These are phyloP conservation scores for Coix lacrymajobi DNA, from an alignment of 176 grass and related monocot species.

Conservation along the genomic window DNA sequence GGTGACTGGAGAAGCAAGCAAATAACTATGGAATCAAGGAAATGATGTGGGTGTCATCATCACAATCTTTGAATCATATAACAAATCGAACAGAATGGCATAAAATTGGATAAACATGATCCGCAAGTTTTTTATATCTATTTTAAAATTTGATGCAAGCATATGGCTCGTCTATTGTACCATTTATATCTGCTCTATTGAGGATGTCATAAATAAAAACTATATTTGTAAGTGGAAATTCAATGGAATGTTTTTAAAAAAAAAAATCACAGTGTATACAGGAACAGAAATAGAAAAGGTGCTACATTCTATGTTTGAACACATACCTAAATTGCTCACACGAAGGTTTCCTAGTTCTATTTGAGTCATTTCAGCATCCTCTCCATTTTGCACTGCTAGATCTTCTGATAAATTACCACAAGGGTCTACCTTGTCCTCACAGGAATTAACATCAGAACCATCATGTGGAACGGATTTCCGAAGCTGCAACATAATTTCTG, in stretches of 20 bases:
- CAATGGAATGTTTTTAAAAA: not conserved
- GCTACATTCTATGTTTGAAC: not conserved
- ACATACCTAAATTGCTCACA: constrained; percentile 85
- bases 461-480: constrained; percentile 51
- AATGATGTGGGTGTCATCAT: not conserved
- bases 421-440: constrained; percentile 38
- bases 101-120: not conserved
- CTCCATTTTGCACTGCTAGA: constrained; percentile 32
- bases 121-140: not conserved
- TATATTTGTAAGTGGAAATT: not conserved
- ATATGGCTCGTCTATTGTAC: not conserved
- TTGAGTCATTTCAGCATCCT: constrained; percentile 55
- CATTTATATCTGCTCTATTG: not conserved
- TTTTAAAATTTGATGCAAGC: not conserved
- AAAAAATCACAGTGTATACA: not conserved
- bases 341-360: constrained; percentile 82
- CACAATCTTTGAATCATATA: not conserved
- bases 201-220: not conserved
- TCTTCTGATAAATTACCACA: constrained; percentile 66
- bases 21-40: not conserved
- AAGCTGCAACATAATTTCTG: constrained; percentile 80
- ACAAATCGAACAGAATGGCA: not conserved
- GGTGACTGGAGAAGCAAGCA: not conserved
- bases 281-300: constrained; percentile 17
- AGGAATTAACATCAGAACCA: constrained; percentile 45